Conservation (phyloP, 1,284 basidiomycete genomes). For the Cryptococcus sp. region DNA sequence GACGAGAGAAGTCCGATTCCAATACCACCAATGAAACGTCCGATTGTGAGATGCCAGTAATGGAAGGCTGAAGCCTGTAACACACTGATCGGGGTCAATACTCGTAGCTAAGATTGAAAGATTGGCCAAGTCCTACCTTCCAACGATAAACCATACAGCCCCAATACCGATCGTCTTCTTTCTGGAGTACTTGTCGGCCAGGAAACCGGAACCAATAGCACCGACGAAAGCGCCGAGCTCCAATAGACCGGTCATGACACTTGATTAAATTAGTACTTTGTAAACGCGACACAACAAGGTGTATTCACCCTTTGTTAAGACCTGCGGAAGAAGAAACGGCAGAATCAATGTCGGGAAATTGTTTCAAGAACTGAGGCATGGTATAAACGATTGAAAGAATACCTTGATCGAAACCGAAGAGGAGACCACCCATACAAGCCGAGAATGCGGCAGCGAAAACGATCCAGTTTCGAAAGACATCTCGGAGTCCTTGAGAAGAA, state of each 20-base stretch:
- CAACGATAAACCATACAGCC: constrained; percentile 25
- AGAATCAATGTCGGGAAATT: constrained; percentile 32
- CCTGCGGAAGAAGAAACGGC: constrained; percentile 8
- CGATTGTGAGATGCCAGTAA: constrained; percentile 22
- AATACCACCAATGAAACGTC: constrained; percentile 24
- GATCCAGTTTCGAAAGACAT: too few relatives aligned
- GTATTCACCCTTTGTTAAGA: constrained; percentile 20
- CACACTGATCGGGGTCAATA: too few relatives aligned
- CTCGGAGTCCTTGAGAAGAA: too few relatives aligned
- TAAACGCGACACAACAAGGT: too few relatives aligned
- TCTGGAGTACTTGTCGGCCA: constrained; percentile 29
- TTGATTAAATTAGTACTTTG: too few relatives aligned
- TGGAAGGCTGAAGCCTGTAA: constrained; percentile 30
- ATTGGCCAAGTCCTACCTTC: too few relatives aligned
- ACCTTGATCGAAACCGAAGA: constrained; percentile 23
- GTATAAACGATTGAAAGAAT: constrained; percentile 29
- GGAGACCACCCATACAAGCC: constrained; percentile 20
- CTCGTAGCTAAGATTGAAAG: too few relatives aligned
- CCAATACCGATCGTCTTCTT: constrained; percentile 24
- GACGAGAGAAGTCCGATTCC: constrained; percentile 39
- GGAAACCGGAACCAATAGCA: constrained; percentile 22
- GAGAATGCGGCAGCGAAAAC: too few relatives aligned
- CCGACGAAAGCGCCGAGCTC: constrained; percentile 39
- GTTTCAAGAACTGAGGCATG: constrained; percentile 29
- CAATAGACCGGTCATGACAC: constrained; percentile 32